Evolutionary conservation across 345 rosid genomes (phyloP).

Genomic region (Clarkia xantiana): DNA sequence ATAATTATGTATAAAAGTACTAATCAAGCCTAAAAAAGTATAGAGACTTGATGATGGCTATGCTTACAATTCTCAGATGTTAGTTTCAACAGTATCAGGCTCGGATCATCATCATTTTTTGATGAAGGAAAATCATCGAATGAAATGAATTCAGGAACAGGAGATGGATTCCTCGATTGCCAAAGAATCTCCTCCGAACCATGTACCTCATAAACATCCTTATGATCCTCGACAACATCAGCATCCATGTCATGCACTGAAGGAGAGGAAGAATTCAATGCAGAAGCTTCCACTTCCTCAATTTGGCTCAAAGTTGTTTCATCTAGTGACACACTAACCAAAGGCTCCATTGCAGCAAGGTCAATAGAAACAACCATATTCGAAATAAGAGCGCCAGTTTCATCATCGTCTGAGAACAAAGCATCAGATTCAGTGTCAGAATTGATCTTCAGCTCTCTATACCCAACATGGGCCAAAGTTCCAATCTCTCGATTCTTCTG

Average conservation of each 20-base stretch:
- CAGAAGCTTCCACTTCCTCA: constrained; percentile 24
- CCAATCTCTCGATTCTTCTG: constrained; percentile 15
- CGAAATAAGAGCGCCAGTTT: no score
- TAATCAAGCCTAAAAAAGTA: no score
- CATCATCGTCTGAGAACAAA: constrained; percentile 21
- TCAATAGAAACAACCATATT: no score
- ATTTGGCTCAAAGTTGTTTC: constrained; percentile 20
- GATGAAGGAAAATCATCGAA: constrained; percentile 19
- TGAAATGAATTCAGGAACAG: constrained; percentile 24
- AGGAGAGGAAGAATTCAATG: constrained; percentile 4
- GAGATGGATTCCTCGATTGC: constrained; percentile 10
- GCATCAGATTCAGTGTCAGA: constrained; percentile 55
- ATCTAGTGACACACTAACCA: constrained; percentile 8
- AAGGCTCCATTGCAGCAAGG: no score
- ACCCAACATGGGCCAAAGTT: constrained; percentile 47
- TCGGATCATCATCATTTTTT: constrained; percentile 11
- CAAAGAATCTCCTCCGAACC: constrained; percentile 29
- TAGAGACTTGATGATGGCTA: background rate
- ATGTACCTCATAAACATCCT: constrained; percentile 8
- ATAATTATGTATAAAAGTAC: no score
- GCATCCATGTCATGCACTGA: constrained; percentile 10
- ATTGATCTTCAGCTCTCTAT: constrained; percentile 50
- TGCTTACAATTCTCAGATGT: constrained; percentile 36
- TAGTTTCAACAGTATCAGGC: constrained; percentile 9
- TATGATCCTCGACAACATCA: constrained; percentile 11